phyloP scores from a whole-genome alignment of 2,329 filamentous ascomycete species.

The Madurella mycetomatis region DNA sequence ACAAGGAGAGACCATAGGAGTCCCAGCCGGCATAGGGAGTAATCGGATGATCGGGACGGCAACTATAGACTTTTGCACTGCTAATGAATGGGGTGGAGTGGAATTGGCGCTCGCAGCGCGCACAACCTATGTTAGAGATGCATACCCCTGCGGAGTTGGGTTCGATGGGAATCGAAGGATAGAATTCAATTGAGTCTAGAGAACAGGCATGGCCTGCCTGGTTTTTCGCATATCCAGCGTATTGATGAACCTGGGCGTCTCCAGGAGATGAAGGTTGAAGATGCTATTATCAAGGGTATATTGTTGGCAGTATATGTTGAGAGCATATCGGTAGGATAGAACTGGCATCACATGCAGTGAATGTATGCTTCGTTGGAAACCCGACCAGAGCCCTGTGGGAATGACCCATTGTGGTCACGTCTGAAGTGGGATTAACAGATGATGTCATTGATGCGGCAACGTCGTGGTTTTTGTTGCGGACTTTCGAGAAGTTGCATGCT shows the following conservation, averaged over 20 bases:
- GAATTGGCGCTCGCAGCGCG: neutral
- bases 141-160: conserved; percentile 10
- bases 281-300: no score
- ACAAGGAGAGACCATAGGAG: conserved; percentile 26
- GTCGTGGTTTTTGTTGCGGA: no score
- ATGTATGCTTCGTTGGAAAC: neutral
- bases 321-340: no score
- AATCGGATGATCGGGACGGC: neutral
- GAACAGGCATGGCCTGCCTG: neutral
- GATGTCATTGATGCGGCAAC: neutral
- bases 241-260: no score
- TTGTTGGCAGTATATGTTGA: no score
- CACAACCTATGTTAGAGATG: conserved; percentile 1
- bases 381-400: no score
- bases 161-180: neutral
- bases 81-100: conserved; percentile 2
- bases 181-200: neutral
- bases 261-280: no score
- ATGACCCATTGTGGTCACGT: neutral
- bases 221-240: no score
- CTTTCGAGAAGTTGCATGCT: no score
- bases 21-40: conserved; percentile 26
- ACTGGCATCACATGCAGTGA: no score
- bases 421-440: neutral
- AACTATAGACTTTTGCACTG: neutral